Evolutionary conservation across 1,284 basidiomycete genomes (phyloP).

Genomic region (Apiotrichum laibachii): DNA sequence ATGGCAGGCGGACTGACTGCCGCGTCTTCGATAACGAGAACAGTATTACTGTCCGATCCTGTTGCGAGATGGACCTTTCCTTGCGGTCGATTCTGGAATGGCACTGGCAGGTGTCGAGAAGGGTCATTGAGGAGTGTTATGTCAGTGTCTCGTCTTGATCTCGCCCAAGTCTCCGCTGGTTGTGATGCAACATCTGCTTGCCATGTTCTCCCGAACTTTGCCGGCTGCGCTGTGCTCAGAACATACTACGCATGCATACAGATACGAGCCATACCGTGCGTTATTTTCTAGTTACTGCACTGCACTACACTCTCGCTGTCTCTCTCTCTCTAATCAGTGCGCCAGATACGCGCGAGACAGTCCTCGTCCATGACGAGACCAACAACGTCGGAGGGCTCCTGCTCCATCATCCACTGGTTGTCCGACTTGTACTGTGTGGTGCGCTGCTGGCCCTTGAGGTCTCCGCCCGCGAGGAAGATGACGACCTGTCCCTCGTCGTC

Average conservation of each 20-base stretch:
- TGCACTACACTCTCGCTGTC: not conserved
- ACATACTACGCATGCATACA: slow-evolving; percentile 3
- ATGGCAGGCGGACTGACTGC: no score
- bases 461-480: slow-evolving; percentile 33
- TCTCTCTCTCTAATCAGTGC: slow-evolving; percentile 2
- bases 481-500: slow-evolving; percentile 39
- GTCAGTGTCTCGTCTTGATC: no score
- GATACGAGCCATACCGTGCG: not conserved
- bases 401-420: slow-evolving; percentile 48
- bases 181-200: no score
- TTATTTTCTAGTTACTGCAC: slow-evolving; percentile 1
- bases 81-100: no score
- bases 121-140: no score
- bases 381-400: slow-evolving; percentile 30
- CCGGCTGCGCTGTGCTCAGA: no score
- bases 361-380: slow-evolving; percentile 35
- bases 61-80: no score
- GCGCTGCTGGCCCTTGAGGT: slow-evolving; percentile 38
- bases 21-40: no score
- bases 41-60: no score
- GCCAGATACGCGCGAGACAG: slow-evolving; percentile 43
- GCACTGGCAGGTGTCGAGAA: no score
- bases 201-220: no score
- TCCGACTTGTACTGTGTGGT: slow-evolving; percentile 38
- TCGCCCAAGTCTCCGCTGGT: no score